A percentile compares a stretch with the other conserved stretches of the same genome.
Conservation (phyloP, 306 rosid genomes). For the Citrullus colocynthis region DNA sequence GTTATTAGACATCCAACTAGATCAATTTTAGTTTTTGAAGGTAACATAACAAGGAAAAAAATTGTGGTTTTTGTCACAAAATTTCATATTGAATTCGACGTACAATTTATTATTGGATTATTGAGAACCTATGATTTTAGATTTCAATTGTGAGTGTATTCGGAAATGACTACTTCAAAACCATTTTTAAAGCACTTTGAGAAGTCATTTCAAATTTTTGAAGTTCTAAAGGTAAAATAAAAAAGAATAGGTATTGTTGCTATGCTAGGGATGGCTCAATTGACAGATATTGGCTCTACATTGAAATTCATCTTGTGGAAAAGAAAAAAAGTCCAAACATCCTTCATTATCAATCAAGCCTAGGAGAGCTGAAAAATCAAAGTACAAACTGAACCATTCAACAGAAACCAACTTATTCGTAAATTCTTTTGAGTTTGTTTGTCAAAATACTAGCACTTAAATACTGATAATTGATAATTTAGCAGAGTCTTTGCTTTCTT, state of each 20-base stretch:
- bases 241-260: neutral
- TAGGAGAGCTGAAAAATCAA: neutral
- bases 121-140: too few species aligned
- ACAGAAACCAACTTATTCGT: neutral
- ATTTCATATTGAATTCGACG: too few species aligned
- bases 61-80: too few species aligned
- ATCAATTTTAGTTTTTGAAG: too few species aligned
- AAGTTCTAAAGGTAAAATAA: too few species aligned
- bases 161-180: too few species aligned
- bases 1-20: too few species aligned
- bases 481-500: neutral
- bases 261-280: neutral
- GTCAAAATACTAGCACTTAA: neutral
- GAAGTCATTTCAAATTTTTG: too few species aligned
- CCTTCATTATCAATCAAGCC: neutral
- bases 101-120: too few species aligned
- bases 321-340: neutral
- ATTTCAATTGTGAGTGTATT: too few species aligned
- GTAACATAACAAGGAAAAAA: too few species aligned
- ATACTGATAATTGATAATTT: neutral
- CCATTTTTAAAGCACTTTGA: too few species aligned
- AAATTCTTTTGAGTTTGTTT: neutral
- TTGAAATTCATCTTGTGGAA: neutral
- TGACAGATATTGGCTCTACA: neutral
- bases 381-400: neutral